These are phyloP conservation scores for Daldinia sp. DNA, from an alignment of 2,329 filamentous ascomycete species.

Conservation along the genomic window DNA sequence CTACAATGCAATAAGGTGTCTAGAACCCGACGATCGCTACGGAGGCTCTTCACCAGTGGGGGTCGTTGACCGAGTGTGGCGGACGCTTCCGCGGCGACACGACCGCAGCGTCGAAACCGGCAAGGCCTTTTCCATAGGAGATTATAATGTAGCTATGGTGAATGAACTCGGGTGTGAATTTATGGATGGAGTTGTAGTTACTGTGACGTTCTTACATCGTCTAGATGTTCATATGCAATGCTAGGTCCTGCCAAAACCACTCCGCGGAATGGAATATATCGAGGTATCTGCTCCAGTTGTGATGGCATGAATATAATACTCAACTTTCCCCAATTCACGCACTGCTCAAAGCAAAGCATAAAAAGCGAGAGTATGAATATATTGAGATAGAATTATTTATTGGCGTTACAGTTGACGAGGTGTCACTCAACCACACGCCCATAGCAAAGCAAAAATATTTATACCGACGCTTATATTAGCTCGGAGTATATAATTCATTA, in stretches of 20 bases:
- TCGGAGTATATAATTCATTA: not conserved
- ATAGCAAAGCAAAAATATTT: not conserved
- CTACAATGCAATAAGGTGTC: slow-evolving; percentile 22
- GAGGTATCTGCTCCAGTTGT: not conserved
- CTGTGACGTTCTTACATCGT: not conserved
- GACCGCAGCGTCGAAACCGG: too few species aligned
- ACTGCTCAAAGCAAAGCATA: not conserved
- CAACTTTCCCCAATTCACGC: not conserved
- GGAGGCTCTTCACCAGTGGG: slow-evolving; percentile 23
- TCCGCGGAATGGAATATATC: not conserved
- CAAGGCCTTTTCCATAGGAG: not conserved
- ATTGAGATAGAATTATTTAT: not conserved
- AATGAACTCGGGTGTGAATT: not conserved
- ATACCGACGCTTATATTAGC: not conserved
- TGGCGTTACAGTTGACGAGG: not conserved
- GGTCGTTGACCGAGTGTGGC: not conserved
- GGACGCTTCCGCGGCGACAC: not conserved
- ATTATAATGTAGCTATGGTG: not conserved
- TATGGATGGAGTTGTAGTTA: not conserved
- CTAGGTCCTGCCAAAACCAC: not conserved
- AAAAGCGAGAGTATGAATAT: too few species aligned
- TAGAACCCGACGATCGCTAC: slow-evolving; percentile 30
- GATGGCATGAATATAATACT: not conserved
- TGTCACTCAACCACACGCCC: not conserved
- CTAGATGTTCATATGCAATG: not conserved